Evolutionary conservation across 208 protist species (phyloP).

Genomic region (Lotmaria passim): DNA sequence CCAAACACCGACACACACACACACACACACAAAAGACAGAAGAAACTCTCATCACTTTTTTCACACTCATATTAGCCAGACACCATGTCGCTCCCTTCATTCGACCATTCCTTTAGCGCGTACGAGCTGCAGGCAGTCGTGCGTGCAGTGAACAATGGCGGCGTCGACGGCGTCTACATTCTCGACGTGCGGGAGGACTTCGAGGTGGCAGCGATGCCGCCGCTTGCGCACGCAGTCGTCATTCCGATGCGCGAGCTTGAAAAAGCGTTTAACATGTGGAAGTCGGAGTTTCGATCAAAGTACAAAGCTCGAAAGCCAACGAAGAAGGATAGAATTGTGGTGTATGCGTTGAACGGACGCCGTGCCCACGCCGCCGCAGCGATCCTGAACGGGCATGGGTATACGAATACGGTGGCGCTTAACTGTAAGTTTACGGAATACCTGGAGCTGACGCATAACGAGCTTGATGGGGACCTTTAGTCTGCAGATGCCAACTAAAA

Average conservation of each 20-base stretch:
- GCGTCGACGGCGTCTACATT: slow-evolving; percentile 46
- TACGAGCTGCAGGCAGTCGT: slow-evolving; percentile 68
- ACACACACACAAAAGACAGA: too few species aligned
- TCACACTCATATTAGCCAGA: too few species aligned
- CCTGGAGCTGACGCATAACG: slow-evolving; percentile 35
- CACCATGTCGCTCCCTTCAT: slow-evolving; percentile 33
- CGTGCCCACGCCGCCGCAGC: slow-evolving; percentile 41
- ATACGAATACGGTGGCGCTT: slow-evolving; percentile 41
- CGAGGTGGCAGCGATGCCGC: slow-evolving; percentile 48
- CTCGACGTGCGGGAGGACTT: slow-evolving; percentile 67
- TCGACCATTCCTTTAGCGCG: slow-evolving; percentile 41
- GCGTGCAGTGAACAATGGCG: slow-evolving; percentile 48
- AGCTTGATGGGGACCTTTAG: slow-evolving; percentile 61
- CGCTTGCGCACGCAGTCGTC: slow-evolving; percentile 56
- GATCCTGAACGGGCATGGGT: slow-evolving; percentile 37
- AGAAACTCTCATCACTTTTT: too few species aligned
- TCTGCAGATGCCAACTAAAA: too few species aligned
- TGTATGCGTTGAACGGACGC: slow-evolving; percentile 52
- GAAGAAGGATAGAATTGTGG: slow-evolving; percentile 56
- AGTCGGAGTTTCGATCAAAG: slow-evolving; percentile 45
- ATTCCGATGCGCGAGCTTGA: slow-evolving; percentile 59
- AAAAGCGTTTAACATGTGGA: slow-evolving; percentile 52
- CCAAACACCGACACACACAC: too few species aligned
- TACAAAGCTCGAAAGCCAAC: slow-evolving; percentile 59
- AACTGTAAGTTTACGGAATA: slow-evolving; percentile 45